Percentiles rank a stretch among this genome's conserved stretches.
phyloP scores from a whole-genome alignment of 441 rosid genomes.

The Geranium incanum region DNA sequence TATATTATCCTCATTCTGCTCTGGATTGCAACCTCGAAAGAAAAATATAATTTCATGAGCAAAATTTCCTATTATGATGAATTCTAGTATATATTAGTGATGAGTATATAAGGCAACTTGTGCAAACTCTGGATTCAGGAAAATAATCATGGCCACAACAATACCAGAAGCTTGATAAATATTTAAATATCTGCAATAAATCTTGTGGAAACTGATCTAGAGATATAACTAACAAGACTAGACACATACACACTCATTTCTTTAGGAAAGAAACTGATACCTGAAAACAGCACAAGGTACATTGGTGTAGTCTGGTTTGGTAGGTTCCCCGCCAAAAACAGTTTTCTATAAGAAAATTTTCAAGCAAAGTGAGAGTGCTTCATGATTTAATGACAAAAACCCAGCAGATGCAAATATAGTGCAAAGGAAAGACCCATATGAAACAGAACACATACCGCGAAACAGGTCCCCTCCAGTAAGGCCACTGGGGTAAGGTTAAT shows the following conservation, averaged over 20 bases:
- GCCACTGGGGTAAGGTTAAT: constrained; percentile 98
- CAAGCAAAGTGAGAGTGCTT: not conserved
- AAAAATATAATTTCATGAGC: not conserved
- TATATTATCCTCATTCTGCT: not conserved
- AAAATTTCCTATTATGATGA: not conserved
- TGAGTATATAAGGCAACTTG: not conserved
- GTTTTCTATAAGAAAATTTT: constrained; percentile 58
- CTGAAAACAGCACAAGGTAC: constrained; percentile 87
- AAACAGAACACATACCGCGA: constrained; percentile 62
- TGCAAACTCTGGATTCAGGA: not conserved
- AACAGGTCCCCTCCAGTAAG: constrained; percentile 89
- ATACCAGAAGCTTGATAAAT: not conserved
- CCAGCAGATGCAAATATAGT: not conserved
- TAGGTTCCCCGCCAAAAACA: constrained; percentile 77
- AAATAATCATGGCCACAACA: not conserved
- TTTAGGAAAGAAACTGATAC: constrained; percentile 32
- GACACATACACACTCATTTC: not conserved
- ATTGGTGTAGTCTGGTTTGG: constrained; percentile 64
- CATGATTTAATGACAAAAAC: not conserved
- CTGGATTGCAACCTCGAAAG: not conserved
- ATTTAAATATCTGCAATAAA: not conserved
- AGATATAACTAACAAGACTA: not conserved
- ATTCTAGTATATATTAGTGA: not conserved
- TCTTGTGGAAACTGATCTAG: not conserved
- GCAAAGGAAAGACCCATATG: constrained; percentile 14